Base-by-base conservation (phyloP, 176 grass and related monocot species). In the Chrysopogon serrulatus region DNA sequence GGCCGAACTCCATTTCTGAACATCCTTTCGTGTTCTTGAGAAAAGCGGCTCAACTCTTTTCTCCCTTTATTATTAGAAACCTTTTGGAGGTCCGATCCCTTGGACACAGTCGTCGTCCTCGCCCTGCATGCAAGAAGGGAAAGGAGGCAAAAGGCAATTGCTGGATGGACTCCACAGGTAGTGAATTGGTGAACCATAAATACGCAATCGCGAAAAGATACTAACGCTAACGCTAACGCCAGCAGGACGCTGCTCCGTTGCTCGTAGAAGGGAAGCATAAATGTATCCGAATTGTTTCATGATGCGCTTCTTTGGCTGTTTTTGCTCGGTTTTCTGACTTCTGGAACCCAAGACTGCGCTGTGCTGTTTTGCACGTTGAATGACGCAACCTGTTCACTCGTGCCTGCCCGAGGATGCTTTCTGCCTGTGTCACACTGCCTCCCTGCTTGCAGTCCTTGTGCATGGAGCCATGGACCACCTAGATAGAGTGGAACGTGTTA, bases 281-380 rank as follows among this genome's bases (percentile, higher is more conserved):
- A 89, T 85, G 77, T 26, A 42, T 40, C 40, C 26, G 72, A 85
- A 81, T 41, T 84, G 70, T 68, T 51, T 68, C 87, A 81, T 85
- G 87, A 89, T 89, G 77, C 19, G 18, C 30, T 85, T 45, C 87
- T 21, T 24, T 27, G 42, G 49, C 73, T 5, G 40, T 49, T 69
- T 84, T 68, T 5, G 28, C 34, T 42, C 19, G 5, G n/a, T 76
- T 81, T 44, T 89, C 70, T 80, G 47, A 21, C 74, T 31, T 76
- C 82, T 89, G 82, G 42, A 85, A 89, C 71, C 10, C 62, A 85
- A 81, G 48, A 80, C 62, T 85, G 81, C 76, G 36, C 31, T 57
- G 36, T 30, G 10, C 36, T 28, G 8, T 32, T 83, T 41, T 48
- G 76, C 39, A 67, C 18, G 24, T 15, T 69, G 76, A 49, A 81